These are phyloP conservation scores for Chlorella sp. DNA, from an alignment of 139 green algal genomes.

Conservation along the genomic window DNA sequence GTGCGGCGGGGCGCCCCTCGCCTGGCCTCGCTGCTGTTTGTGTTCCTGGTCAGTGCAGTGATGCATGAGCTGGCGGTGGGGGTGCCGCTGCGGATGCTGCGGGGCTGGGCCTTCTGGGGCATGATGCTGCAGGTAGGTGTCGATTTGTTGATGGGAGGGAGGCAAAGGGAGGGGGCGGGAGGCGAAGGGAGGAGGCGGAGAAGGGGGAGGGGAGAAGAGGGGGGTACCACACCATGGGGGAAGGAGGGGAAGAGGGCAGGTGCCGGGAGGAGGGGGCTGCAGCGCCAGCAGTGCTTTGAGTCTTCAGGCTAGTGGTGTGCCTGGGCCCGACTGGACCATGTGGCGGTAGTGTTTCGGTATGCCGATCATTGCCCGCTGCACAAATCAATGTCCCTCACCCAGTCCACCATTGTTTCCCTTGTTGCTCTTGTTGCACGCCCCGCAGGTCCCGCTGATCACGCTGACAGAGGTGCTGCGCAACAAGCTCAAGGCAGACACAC, in stretches of 20 bases:
- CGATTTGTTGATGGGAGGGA: too few relatives aligned
- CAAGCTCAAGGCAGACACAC: constrained; percentile 32
- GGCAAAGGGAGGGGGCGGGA: neutral
- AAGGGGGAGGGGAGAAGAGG: neutral
- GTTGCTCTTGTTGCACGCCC: too few relatives aligned
- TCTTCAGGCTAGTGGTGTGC: neutral
- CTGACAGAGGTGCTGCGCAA: constrained; percentile 51
- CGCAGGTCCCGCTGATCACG: constrained; percentile 66
- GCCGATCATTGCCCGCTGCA: neutral
- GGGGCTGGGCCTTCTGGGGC: constrained; percentile 46
- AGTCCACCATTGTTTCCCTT: neutral
- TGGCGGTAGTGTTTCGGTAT: neutral
- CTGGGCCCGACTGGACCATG: neutral
- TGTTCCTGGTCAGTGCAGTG: constrained; percentile 76
- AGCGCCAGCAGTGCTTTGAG: neutral
- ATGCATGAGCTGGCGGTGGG: constrained; percentile 83
- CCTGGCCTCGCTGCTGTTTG: constrained; percentile 28
- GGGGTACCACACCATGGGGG: neutral
- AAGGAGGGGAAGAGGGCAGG: too few relatives aligned
- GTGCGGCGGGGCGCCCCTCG: constrained; percentile 28
- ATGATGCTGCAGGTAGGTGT: constrained; percentile 40
- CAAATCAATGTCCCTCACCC: neutral
- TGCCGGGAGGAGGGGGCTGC: too few relatives aligned
- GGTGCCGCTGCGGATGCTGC: constrained; percentile 81
- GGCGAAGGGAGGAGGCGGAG: neutral